phyloP scores from a whole-genome alignment of 345 rosid genomes.

The Rubroshorea leprosula region DNA sequence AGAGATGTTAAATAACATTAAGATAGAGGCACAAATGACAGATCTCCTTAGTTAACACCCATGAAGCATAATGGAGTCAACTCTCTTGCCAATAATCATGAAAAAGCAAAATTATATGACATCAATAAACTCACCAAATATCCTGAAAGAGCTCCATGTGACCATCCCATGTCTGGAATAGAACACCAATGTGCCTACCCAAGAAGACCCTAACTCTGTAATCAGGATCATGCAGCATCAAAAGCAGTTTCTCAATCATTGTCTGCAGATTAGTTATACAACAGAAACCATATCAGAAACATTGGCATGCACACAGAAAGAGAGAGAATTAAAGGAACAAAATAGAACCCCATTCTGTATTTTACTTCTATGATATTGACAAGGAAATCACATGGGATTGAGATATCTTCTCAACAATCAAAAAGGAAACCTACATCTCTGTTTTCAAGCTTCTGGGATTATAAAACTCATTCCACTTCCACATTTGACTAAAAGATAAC shows the following conservation, averaged over 20 bases:
- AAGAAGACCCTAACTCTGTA: conserved; percentile 75
- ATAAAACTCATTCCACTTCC: no score
- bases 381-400: no score
- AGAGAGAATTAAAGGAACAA: background rate
- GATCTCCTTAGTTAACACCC: no score
- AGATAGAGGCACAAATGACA: background rate
- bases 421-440: no score
- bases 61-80: no score
- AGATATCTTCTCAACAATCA: no score
- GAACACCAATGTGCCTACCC: conserved; percentile 67
- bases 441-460: no score
- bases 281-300: conserved; percentile 1
- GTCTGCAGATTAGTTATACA: conserved; percentile 34
- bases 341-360: no score
- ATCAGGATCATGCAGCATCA: conserved; percentile 73
- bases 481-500: background rate
- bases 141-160: conserved; percentile 86
- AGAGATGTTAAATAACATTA: background rate
- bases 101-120: background rate
- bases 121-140: conserved; percentile 60
- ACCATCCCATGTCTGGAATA: conserved; percentile 97
- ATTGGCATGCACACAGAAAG: background rate
- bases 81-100: background rate
- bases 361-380: no score
- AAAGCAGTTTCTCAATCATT: conserved; percentile 69